Conservation (phyloP, 2,329 filamentous ascomycete genomes). For the Xylaria sp. region DNA sequence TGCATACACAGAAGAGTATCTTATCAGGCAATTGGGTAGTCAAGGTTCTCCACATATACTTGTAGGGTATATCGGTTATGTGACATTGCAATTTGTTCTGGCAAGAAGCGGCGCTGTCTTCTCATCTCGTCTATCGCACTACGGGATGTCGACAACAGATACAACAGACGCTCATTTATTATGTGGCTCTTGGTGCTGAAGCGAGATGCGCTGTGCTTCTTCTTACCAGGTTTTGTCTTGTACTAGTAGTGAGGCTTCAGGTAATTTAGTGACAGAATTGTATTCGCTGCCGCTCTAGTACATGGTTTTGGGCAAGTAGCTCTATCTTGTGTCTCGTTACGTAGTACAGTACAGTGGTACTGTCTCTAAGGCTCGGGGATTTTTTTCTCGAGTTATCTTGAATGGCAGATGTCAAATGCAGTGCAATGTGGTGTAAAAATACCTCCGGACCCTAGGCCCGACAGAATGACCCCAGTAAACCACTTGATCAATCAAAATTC, state of each 20-base stretch:
- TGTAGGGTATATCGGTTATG: slow-evolving; percentile 6
- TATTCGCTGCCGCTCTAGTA: slow-evolving; percentile 17
- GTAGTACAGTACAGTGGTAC: background rate
- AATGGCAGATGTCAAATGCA: slow-evolving; percentile 29
- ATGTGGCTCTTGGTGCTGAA: slow-evolving; percentile 29
- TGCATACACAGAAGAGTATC: background rate
- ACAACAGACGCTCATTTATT: slow-evolving; percentile 28
- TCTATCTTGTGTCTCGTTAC: background rate
- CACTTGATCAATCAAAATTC: slow-evolving; percentile 26
- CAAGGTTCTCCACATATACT: slow-evolving; percentile 18
- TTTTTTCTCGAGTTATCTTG: slow-evolving; percentile 28
- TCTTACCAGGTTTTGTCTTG: slow-evolving; percentile 21
- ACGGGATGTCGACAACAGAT: background rate
- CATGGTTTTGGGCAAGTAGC: slow-evolving; percentile 1
- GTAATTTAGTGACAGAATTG: slow-evolving; percentile 8
- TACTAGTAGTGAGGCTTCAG: slow-evolving; percentile 18
- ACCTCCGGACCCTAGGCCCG: slow-evolving; percentile 41
- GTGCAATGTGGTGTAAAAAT: slow-evolving; percentile 36
- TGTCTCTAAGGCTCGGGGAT: slow-evolving; percentile 7
- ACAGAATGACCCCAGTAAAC: slow-evolving; percentile 38
- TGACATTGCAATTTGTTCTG: slow-evolving; percentile 17
- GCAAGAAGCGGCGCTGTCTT: background rate
- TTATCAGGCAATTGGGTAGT: slow-evolving; percentile 11
- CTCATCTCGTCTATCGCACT: slow-evolving; percentile 21
- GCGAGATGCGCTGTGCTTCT: slow-evolving; percentile 33